Evolutionary conservation across 2,329 filamentous ascomycete genomes (phyloP).

Genomic region (Trichoderma atroviride): DNA sequence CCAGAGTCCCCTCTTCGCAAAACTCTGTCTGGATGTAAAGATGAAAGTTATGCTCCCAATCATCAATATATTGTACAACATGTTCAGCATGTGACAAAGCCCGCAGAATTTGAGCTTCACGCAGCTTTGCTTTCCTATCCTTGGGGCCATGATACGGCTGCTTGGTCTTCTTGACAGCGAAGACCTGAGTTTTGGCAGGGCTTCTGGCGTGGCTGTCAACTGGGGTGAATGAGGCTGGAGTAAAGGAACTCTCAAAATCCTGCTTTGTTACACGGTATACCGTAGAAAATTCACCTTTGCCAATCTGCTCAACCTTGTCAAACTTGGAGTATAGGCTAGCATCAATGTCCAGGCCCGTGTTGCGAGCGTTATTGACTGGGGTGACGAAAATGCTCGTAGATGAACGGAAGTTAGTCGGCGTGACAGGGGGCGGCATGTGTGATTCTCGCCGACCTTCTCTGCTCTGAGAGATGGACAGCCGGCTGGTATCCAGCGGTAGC

Average conservation of each 20-base stretch:
- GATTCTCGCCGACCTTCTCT: constrained; percentile 41
- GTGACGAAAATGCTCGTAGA: constrained; percentile 63
- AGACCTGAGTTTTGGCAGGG: constrained; percentile 64
- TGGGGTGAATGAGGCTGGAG: constrained; percentile 50
- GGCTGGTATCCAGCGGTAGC: constrained; percentile 77
- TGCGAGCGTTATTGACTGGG: constrained; percentile 70
- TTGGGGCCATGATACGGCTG: constrained; percentile 75
- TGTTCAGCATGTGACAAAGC: constrained; percentile 81
- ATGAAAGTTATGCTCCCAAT: constrained; percentile 83
- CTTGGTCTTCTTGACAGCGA: constrained; percentile 92
- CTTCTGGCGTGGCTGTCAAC: constrained; percentile 53
- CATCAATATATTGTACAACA: constrained; percentile 78
- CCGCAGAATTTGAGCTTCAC: constrained; percentile 79
- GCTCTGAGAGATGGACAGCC: constrained; percentile 76
- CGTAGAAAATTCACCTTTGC: constrained; percentile 89
- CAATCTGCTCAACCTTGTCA: constrained; percentile 76
- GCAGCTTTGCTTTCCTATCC: constrained; percentile 81
- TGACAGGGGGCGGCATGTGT: constrained; percentile 64
- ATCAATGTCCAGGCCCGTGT: constrained; percentile 72
- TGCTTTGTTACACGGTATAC: constrained; percentile 75
- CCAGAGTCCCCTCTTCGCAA: constrained; percentile 90
- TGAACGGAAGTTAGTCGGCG: constrained; percentile 68
- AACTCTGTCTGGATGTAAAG: constrained; percentile 98
- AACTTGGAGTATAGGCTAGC: constrained; percentile 74
- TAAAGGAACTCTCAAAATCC: constrained; percentile 39